Base-by-base conservation (phyloP, 495 filamentous ascomycete species). In the Daldinia concentrica region DNA sequence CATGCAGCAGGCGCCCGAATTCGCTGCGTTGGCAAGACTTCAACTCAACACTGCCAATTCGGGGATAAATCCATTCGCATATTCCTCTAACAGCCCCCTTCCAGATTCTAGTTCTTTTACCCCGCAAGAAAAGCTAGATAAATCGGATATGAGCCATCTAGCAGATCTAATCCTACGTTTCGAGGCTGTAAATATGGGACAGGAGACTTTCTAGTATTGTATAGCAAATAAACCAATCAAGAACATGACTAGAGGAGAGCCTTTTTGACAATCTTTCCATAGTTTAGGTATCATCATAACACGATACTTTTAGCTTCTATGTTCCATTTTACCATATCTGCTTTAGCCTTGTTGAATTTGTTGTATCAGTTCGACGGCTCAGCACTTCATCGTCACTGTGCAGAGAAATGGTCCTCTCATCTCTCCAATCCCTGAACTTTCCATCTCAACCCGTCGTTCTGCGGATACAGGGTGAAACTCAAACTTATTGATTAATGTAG, bases 71-170 rank as follows among this genome's bases (percentile, higher is more conserved):
- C 48, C 48, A 22, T 14, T 3, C 14, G 22, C 48, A 14, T 12
- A 51, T 51, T 9, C 17, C 3, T 12, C 48, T 3, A 0, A 3
- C 48, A 27, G 9, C 19, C 17, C 5, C 8, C 48, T 51, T 27
- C 24, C 17, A 2, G 22, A 14, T 15, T 22, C 24, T 5, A 27
- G 48, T 2, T 1, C 8, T 51, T 27, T 2, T 14, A 27, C 9
- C 8, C 19, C 48, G 22, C 22, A 51, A 14, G 0, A 2, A 12
- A 51, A 14, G 17, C 19, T 51, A 14, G 48, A 51, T 24, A 22
- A 51, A 27, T 51, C 48, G 48, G 48, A 51, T 27, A 51, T 51
- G 48, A 51, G 24, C 19, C 48, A 51, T 14, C 48, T 51, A 24
- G 48, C 48, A 17, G 48, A 51, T 51, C 48, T 27, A 11, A 51